Evolutionary conservation across 345 rosid species (phyloP), one percentile per base, ranked within the genome.

Genomic region (Dimocarpus longan): DNA sequence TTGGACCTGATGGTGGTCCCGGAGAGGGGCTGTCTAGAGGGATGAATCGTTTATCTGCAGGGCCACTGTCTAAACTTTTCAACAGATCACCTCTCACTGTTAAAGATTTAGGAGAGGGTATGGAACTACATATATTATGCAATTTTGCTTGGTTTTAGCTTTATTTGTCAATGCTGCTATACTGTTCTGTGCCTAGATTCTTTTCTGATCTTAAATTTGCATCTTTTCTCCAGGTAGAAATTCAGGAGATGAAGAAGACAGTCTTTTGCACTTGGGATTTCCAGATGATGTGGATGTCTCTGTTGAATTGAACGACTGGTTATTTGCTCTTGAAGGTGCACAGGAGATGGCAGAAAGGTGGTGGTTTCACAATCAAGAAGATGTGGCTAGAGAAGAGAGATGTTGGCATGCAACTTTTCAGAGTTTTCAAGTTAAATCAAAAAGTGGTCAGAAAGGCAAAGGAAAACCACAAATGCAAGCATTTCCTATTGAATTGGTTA

Each of bases 1-100:
- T 96, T 78, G 97, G 90, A 70, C 90, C 87, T 71, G 93, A 94
- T 91, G 99, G 98, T 82, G 94, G 98, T 84, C 99, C 99, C 57
- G 97, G 99, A 56, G 86, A 87, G 87, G 97, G 88, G 57, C 90
- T 96, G 24, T 86, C 97, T 75, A 93, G 86, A 87, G 98, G 98
- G 71, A 75, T 96, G 69, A 90, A 93, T 78, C 87, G 90, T 82
- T 80, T 96, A 76, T 93, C 97, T 44, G 85, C 89, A 19, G 97
- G 97, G 57, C 98, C 99, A 56, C 85, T 94, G 79, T 86, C 95
- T 75, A 96, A 93, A 75, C 94, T 96, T 84, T 85, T 96, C 78
- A 91, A 91, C 82, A 68, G 97, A 63, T 88, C 98, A 13, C 74
- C 87, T 66, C 84, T 92, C 12, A 63, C 81, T 44, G 83, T 80